Base-by-base conservation (phyloP, 78 protist genomes). In the Monosiga brevicollis region DNA sequence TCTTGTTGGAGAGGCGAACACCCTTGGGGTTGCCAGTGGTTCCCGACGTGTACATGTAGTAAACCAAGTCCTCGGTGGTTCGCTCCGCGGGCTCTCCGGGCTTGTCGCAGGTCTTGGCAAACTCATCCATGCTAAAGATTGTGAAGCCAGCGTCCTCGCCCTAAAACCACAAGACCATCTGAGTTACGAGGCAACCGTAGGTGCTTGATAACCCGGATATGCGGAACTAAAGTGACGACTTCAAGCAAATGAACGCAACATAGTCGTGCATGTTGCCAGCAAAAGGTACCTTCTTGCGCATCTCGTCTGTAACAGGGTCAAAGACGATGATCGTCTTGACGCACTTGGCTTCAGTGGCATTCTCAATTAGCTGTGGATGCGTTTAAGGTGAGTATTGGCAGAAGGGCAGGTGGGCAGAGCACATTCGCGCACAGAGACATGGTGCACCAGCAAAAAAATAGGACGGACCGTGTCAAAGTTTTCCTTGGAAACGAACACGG, bases 21-120 rank as follows among this genome's bases (percentile, higher is more conserved):
- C 86, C 95, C 85, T 96, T 96, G 77, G 98, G 98, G 26, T 70
- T 35, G 39, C 99, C 99, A 10, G 97, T 96, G 41, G 98, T 90
- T 55, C 99, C 99, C 0, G 95, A 90, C 1, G 99, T 96, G 91
- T 95, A 97, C 81, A 91, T 83, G 71, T n/a, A n/a, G n/a, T n/a
- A n/a, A n/a, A 86, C 87, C 24, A 86, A 9, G 83, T 91, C 93
- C 1, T 84, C 85, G 11, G 84, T 82, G 1, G 54, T 35, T 1
- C 83, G 76, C 82, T 74, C 39, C 29, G 71, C 42, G 77, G 74
- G 82, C 10, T 83, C n/a, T n/a, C n/a, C n/a, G n/a, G n/a, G n/a
- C n/a, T n/a, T n/a, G n/a, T n/a, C n/a, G 42, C 38, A 49, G 43
- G 77, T 75, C 29, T n/a, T 73, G 42, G 87, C 87, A 20, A 84